Conservation (phyloP, 2,329 filamentous ascomycete species). For the Exophiala alcalophila region DNA sequence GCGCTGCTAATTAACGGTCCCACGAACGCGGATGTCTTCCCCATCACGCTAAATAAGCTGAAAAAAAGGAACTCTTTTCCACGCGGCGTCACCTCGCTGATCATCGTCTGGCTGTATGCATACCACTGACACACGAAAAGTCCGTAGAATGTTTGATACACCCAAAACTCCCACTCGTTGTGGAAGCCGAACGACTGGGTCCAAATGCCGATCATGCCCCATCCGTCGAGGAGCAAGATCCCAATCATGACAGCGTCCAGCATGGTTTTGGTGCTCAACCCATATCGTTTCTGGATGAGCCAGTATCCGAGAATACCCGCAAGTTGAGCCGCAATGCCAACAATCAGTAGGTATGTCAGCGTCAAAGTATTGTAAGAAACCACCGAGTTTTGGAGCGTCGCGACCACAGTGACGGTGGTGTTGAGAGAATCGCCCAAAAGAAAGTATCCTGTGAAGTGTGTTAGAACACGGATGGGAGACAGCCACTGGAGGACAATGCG, state of each 20-base stretch:
- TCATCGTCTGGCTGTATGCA: conserved; percentile 68
- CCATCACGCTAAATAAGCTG: conserved; percentile 62
- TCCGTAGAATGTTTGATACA: conserved; percentile 58
- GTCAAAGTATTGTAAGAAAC: conserved; percentile 64
- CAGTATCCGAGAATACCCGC: conserved; percentile 63
- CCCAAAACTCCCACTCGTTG: conserved; percentile 53
- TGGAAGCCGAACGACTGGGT: conserved; percentile 54
- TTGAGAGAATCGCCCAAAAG: conserved; percentile 68
- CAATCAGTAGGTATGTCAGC: conserved; percentile 64
- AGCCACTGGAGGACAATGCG: neutral
- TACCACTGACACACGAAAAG: conserved; percentile 65
- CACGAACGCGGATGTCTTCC: conserved; percentile 66
- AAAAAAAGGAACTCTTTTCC: conserved; percentile 71
- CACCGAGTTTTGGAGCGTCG: conserved; percentile 62
- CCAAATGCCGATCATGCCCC: conserved; percentile 61
- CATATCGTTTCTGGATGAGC: conserved; percentile 58
- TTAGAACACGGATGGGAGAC: neutral
- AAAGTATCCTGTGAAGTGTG: conserved; percentile 52
- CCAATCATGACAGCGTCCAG: conserved; percentile 62
- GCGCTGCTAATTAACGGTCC: conserved; percentile 66
- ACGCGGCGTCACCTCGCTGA: conserved; percentile 64
- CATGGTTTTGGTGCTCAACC: conserved; percentile 64
- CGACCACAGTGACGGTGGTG: conserved; percentile 67
- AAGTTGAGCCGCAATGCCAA: conserved; percentile 62
- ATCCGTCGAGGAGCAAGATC: conserved; percentile 58